These are phyloP conservation scores for Aegilops speltoides DNA, from an alignment of 176 grass and related monocot genomes.

Conservation along the genomic window DNA sequence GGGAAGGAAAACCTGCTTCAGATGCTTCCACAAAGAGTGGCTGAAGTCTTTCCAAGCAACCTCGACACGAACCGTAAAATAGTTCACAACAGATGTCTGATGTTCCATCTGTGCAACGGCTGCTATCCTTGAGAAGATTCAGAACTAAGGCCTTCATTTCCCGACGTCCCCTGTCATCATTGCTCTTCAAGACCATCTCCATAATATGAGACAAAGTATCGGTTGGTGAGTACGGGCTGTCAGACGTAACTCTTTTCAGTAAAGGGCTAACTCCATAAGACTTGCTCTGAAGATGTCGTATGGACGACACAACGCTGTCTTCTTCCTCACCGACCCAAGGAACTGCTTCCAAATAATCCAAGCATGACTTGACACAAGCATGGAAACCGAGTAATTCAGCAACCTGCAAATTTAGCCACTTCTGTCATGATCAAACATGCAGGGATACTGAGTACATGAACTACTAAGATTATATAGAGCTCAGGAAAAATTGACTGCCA, in stretches of 20 bases:
- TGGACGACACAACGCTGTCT: conserved; percentile 58
- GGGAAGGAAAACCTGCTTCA: conserved; percentile 37
- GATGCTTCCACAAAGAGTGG: conserved; percentile 49
- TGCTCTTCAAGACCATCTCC: conserved; percentile 79
- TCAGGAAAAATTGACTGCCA: neutral
- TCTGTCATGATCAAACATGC: neutral
- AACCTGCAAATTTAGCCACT: conserved; percentile 41
- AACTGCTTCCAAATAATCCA: conserved; percentile 87
- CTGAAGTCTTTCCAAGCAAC: conserved; percentile 56
- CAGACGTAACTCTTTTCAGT: conserved; percentile 66
- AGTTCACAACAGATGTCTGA: conserved; percentile 49
- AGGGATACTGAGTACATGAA: neutral
- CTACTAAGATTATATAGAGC: neutral
- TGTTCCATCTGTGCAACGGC: conserved; percentile 38
- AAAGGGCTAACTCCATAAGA: conserved; percentile 49
- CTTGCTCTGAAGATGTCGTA: conserved; percentile 55
- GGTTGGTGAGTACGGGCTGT: conserved; percentile 41
- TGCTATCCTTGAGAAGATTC: conserved; percentile 76
- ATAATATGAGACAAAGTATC: conserved; percentile 63
- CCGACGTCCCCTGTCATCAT: conserved; percentile 59
- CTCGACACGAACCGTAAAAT: conserved; percentile 53
- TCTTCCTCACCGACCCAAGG: conserved; percentile 85
- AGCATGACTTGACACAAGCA: conserved; percentile 69
- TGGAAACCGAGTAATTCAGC: conserved; percentile 64
- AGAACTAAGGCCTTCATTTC: conserved; percentile 87